Conservation (phyloP, 2,329 filamentous ascomycete species). For the Nannizzia gypsea region DNA sequence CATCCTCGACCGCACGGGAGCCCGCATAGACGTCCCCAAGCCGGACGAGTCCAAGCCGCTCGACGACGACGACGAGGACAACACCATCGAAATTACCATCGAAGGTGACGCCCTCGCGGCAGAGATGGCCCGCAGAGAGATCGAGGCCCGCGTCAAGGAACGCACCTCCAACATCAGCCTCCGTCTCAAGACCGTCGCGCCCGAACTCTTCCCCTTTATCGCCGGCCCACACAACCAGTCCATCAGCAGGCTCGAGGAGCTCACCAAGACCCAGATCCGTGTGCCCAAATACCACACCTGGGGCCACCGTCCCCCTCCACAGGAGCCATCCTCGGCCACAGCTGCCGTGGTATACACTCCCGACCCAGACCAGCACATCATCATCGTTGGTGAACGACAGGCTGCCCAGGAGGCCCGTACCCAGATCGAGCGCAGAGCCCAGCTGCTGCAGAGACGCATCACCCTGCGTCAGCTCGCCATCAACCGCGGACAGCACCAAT, state of each 20-base stretch:
- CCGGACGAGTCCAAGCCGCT: conserved; percentile 52
- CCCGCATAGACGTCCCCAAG: conserved; percentile 80
- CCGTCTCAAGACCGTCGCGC: conserved; percentile 70
- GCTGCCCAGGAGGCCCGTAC: conserved; percentile 70
- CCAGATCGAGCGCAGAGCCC: conserved; percentile 66
- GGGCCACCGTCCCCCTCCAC: conserved; percentile 55
- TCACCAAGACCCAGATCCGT: conserved; percentile 65
- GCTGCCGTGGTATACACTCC: conserved; percentile 62
- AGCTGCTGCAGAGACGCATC: conserved; percentile 63
- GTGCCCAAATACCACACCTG: conserved; percentile 73
- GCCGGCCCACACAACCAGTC: conserved; percentile 63
- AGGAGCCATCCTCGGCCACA: conserved; percentile 24
- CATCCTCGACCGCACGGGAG: conserved; percentile 79
- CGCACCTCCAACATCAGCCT: conserved; percentile 70
- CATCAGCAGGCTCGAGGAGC: conserved; percentile 56
- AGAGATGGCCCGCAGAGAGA: conserved; percentile 69
- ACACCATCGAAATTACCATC: conserved; percentile 71
- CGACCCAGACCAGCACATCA: conserved; percentile 64
- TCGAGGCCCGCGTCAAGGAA: conserved; percentile 78
- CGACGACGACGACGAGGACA: conserved; percentile 65
- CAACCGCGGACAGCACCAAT: conserved; percentile 80
- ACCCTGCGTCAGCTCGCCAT: conserved; percentile 69
- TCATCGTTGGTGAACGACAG: conserved; percentile 71
- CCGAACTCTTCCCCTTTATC: conserved; percentile 93
- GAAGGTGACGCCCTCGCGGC: conserved; percentile 86